phyloP scores from a whole-genome alignment of 192 early-diverging fungal species.

The Backusella australiensis region DNA sequence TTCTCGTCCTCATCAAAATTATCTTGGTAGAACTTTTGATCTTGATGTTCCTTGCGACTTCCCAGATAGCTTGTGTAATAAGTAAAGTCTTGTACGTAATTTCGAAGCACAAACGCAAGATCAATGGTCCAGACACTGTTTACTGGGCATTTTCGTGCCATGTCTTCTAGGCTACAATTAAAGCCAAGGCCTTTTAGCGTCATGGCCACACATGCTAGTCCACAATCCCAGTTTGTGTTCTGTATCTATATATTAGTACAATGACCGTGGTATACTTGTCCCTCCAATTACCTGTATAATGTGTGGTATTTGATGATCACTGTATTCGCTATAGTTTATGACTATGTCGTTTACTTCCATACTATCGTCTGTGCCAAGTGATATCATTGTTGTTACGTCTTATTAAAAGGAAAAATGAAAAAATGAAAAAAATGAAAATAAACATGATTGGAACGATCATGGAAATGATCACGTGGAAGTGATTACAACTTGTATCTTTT shows the following conservation, averaged over 20 bases:
- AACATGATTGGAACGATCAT: neutral
- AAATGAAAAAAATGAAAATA: slow-evolving; percentile 5
- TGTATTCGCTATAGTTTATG: slow-evolving; percentile 24
- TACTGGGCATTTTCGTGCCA: slow-evolving; percentile 51
- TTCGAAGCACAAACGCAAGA: slow-evolving; percentile 72
- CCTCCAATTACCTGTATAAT: slow-evolving; percentile 21
- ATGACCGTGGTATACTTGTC: too few species aligned
- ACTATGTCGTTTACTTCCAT: slow-evolving; percentile 10
- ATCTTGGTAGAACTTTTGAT: slow-evolving; percentile 69
- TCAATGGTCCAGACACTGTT: slow-evolving; percentile 92
- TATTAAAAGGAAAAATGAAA: slow-evolving; percentile 6
- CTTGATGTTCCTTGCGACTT: slow-evolving; percentile 70
- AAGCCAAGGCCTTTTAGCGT: slow-evolving; percentile 62
- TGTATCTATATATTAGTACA: slow-evolving; percentile 13
- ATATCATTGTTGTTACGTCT: neutral
- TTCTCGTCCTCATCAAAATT: slow-evolving; percentile 67
- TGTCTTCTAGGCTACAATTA: slow-evolving; percentile 52
- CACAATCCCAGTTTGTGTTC: slow-evolving; percentile 80
- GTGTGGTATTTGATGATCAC: slow-evolving; percentile 26
- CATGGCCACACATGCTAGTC: slow-evolving; percentile 84
- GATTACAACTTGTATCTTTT: too few species aligned
- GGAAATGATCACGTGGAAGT: neutral
- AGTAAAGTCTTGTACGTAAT: slow-evolving; percentile 82
- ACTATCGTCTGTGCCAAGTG: slow-evolving; percentile 15
- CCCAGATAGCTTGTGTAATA: slow-evolving; percentile 90